Evolutionary conservation across 2,329 filamentous ascomycete species (phyloP).

Genomic region (Amylocarpus encephaloides): DNA sequence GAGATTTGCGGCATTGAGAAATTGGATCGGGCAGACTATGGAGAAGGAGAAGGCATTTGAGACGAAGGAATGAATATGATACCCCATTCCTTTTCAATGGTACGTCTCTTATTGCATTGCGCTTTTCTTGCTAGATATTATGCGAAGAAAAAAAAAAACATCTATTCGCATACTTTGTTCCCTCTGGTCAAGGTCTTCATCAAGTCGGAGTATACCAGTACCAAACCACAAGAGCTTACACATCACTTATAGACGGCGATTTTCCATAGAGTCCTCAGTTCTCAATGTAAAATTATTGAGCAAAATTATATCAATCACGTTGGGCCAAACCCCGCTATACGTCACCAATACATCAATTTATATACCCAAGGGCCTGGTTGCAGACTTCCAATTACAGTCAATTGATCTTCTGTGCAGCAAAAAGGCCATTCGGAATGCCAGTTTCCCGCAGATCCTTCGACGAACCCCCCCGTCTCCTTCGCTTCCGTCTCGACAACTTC

Average conservation of each 20-base stretch:
- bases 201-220: no score
- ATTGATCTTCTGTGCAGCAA: background rate
- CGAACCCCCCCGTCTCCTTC: slow-evolving; percentile 44
- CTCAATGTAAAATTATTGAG: no score
- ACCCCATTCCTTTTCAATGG: background rate
- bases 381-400: no score
- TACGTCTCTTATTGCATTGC: background rate
- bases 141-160: no score
- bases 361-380: background rate
- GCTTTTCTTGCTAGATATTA: background rate
- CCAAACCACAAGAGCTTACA: no score
- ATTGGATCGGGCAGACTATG: slow-evolving; percentile 81
- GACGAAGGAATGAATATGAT: slow-evolving; percentile 14
- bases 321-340: background rate
- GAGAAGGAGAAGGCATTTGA: slow-evolving; percentile 76
- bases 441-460: slow-evolving; percentile 15
- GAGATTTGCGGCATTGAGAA: slow-evolving; percentile 75
- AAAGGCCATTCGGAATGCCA: slow-evolving; percentile 5
- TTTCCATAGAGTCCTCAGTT: no score
- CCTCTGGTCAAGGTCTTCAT: no score
- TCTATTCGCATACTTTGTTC: no score
- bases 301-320: slow-evolving; percentile 1
- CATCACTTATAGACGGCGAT: no score
- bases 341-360: background rate
- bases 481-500: slow-evolving; percentile 52